These are phyloP conservation scores for Tolypocladium ovalisporum DNA, from an alignment of 2,329 filamentous ascomycete genomes.

Conservation along the genomic window DNA sequence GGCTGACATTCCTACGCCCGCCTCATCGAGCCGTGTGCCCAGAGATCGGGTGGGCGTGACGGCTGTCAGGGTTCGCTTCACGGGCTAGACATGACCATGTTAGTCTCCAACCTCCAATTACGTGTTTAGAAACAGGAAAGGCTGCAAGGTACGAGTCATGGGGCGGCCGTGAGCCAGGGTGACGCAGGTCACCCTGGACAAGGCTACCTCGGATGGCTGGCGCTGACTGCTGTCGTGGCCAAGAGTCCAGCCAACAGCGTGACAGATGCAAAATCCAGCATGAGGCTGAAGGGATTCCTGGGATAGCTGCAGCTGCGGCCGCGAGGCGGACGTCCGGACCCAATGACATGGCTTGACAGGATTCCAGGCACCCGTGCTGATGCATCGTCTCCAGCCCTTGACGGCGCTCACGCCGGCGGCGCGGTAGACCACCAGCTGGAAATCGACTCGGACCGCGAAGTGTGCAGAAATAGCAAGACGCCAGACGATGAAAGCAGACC, in stretches of 20 bases:
- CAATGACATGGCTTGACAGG: neutral
- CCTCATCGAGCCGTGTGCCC: conserved; percentile 66
- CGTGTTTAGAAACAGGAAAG: neutral
- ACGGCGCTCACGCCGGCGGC: neutral
- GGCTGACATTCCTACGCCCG: conserved; percentile 62
- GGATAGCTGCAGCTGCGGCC: neutral
- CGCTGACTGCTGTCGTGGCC: neutral
- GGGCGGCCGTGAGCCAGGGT: neutral
- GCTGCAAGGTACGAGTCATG: neutral
- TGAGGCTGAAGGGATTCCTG: neutral
- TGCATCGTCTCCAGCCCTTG: neutral
- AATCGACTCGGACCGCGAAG: neutral
- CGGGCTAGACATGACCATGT: conserved; percentile 10
- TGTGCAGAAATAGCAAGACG: neutral
- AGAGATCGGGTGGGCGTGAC: conserved; percentile 73
- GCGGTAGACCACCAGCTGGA: neutral
- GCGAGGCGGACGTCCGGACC: neutral
- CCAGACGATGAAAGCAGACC: too few species aligned
- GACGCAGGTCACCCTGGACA: neutral
- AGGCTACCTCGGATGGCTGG: neutral
- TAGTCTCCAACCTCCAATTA: neutral
- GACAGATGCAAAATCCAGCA: neutral
- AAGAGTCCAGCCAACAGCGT: neutral
- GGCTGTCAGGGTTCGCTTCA: conserved; percentile 49
- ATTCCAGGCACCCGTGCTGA: neutral